A percentile compares a stretch with the other conserved stretches of the same genome.
These are phyloP conservation scores for Clonostachys rosea DNA, from an alignment of 2,329 filamentous ascomycete genomes.

Conservation along the genomic window DNA sequence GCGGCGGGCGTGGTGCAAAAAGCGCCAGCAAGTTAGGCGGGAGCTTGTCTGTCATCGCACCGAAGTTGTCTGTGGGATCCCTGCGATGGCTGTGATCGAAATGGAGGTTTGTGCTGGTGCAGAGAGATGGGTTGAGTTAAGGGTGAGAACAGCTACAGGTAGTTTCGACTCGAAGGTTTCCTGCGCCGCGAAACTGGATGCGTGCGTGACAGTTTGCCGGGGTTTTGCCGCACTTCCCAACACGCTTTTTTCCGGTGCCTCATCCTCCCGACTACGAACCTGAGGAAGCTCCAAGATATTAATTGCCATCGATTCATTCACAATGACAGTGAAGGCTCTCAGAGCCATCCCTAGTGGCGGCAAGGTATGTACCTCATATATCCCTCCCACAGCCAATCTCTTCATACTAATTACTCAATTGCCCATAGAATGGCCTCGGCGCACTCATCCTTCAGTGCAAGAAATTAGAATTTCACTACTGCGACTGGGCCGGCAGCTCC, in stretches of 20 bases:
- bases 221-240: conserved; percentile 6
- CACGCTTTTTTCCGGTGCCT: too few relatives aligned
- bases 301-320: conserved; percentile 10
- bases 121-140: too few relatives aligned
- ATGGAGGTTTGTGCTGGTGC: too few relatives aligned
- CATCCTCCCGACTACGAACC: too few relatives aligned
- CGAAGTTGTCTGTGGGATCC: too few relatives aligned
- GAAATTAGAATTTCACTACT: conserved; percentile 93
- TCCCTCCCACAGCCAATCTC: too few relatives aligned
- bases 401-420: neutral
- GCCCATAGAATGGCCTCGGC: conserved; percentile 83
- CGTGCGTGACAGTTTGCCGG: conserved; percentile 6
- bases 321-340: conserved; percentile 53
- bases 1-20: conserved; percentile 87
- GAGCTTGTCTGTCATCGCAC: conserved; percentile 90
- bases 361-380: conserved; percentile 35
- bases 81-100: too few relatives aligned
- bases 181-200: too few relatives aligned
- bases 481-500: conserved; percentile 92
- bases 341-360: conserved; percentile 41
- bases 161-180: too few relatives aligned
- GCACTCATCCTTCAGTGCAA: conserved; percentile 98
- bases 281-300: too few relatives aligned
- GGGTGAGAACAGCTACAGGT: too few relatives aligned
- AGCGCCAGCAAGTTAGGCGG: conserved; percentile 88